Conservation (phyloP, 169 alveolate species). For the Cryptosporidium xiaoi region DNA sequence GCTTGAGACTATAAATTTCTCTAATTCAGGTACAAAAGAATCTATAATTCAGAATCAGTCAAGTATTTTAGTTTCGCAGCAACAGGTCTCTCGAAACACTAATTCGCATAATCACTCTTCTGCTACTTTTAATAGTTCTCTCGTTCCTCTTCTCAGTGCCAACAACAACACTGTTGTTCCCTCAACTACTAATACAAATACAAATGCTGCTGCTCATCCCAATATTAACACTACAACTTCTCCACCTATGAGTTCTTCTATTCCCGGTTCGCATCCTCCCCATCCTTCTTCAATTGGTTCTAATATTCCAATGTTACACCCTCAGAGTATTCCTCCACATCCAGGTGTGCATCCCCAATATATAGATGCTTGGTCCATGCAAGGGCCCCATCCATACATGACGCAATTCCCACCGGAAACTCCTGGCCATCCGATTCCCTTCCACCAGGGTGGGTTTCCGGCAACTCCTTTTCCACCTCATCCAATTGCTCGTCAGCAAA, state of each 20-base stretch:
- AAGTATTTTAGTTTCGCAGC: no score
- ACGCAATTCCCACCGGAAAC: not conserved
- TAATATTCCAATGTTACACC: no score
- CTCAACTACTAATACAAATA: not conserved
- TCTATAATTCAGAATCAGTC: no score
- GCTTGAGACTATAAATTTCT: no score
- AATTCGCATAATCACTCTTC: no score
- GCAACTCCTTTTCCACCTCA: constrained; percentile 40
- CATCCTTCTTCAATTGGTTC: no score
- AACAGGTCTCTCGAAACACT: no score
- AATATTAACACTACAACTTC: constrained; percentile 10
- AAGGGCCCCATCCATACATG: no score
- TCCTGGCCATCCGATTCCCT: constrained; percentile 18
- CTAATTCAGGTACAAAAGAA: no score
- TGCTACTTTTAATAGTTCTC: not conserved
- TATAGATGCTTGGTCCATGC: not conserved
- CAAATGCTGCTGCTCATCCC: not conserved
- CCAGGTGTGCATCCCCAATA: not conserved
- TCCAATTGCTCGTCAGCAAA: constrained; percentile 29
- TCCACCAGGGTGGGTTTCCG: constrained; percentile 15
- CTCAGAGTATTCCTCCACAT: constrained; percentile 7
- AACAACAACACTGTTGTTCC: not conserved
- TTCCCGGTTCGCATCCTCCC: not conserved
- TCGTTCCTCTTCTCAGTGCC: not conserved
- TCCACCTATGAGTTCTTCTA: not conserved